These are phyloP conservation scores for Erodium chrysanthum DNA, from an alignment of 441 rosid species.

Conservation along the genomic window DNA sequence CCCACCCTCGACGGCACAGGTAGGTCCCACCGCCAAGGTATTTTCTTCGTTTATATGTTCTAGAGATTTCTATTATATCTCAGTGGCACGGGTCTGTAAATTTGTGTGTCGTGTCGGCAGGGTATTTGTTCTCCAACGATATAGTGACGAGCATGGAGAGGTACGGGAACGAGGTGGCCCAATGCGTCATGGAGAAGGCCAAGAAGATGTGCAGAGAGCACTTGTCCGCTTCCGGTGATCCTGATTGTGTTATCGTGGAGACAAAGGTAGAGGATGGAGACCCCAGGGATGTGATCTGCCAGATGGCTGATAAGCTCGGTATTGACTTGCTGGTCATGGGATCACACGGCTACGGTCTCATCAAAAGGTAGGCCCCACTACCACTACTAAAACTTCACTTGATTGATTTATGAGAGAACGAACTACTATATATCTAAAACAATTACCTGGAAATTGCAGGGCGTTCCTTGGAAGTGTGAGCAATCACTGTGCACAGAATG, in stretches of 20 bases:
- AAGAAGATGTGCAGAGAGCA: constrained; percentile 32
- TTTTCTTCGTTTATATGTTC: too few species aligned
- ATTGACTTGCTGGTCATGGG: constrained; percentile 51
- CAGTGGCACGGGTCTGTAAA: too few species aligned
- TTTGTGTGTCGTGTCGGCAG: constrained; percentile 19
- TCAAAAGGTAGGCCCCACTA: constrained; percentile 36
- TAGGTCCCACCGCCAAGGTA: background rate
- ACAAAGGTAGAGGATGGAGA: constrained; percentile 37
- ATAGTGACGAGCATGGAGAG: constrained; percentile 34
- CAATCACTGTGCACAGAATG: constrained; percentile 50
- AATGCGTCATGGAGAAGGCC: constrained; percentile 35
- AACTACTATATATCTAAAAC: too few species aligned
- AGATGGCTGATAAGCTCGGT: constrained; percentile 31
- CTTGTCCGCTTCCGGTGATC: constrained; percentile 13
- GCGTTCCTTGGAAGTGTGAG: constrained; percentile 55
- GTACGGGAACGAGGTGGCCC: constrained; percentile 33
- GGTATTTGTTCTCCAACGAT: constrained; percentile 49
- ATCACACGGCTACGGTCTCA: constrained; percentile 46
- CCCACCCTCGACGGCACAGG: constrained; percentile 41
- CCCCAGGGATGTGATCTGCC: constrained; percentile 50
- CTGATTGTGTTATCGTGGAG: constrained; percentile 37
- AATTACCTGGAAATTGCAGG: constrained; percentile 19
- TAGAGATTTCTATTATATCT: too few species aligned
- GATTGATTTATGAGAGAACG: too few species aligned
- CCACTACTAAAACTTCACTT: too few species aligned